Percentiles rank a stretch among this genome's conserved stretches.
Conservation (phyloP, 2,329 filamentous ascomycete species). For the Alternaria dauci region DNA sequence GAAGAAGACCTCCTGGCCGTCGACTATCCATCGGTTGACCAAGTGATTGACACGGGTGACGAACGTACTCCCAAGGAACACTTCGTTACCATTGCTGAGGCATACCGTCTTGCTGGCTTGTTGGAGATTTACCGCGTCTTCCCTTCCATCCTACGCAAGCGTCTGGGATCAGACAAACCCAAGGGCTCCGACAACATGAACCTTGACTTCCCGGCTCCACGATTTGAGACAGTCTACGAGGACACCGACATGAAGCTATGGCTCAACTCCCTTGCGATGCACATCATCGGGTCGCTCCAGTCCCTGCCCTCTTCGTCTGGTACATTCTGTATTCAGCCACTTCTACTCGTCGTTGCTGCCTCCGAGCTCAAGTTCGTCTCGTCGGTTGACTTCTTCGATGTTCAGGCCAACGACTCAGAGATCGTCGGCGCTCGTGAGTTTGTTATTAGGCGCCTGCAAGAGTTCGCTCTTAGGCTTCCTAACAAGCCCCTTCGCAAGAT, state of each 20-base stretch:
- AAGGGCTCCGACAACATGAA: conserved; percentile 35
- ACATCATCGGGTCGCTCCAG: conserved; percentile 60
- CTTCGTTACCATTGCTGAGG: conserved; percentile 62
- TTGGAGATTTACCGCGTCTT: conserved; percentile 65
- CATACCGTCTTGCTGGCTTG: conserved; percentile 62
- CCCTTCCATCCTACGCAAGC: conserved; percentile 59
- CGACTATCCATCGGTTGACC: conserved; percentile 57
- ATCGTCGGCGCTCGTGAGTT: conserved; percentile 59
- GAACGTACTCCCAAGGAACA: conserved; percentile 62
- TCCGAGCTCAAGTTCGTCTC: conserved; percentile 60
- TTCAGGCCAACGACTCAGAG: conserved; percentile 54
- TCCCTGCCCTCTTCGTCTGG: conserved; percentile 62
- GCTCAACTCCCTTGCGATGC: conserved; percentile 61
- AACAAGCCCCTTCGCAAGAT: conserved; percentile 62
- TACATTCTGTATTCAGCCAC: conserved; percentile 63
- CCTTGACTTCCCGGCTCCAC: conserved; percentile 43
- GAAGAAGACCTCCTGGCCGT: conserved; percentile 59
- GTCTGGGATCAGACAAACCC: conserved; percentile 47
- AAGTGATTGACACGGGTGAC: conserved; percentile 62
- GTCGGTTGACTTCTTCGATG: conserved; percentile 48
- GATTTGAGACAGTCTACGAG: conserved; percentile 46
- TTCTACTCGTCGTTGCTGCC: conserved; percentile 60
- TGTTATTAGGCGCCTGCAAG: conserved; percentile 58
- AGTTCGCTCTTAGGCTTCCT: conserved; percentile 57
- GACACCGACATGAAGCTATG: conserved; percentile 51